These are phyloP conservation scores for Podospora fimiseda DNA, from an alignment of 495 filamentous ascomycete species.

Conservation along the genomic window DNA sequence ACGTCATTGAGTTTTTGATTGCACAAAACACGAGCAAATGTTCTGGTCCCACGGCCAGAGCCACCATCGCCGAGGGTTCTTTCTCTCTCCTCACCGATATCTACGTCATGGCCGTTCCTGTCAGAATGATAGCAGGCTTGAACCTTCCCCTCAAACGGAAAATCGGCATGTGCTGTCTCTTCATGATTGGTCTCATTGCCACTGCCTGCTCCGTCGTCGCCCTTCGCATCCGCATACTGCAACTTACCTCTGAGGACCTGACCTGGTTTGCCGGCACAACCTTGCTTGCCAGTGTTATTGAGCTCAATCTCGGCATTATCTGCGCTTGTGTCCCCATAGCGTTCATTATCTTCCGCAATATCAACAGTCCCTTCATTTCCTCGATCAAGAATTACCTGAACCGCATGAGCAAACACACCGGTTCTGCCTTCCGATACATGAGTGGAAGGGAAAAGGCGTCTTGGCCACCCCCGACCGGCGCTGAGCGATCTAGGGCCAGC, in stretches of 20 bases:
- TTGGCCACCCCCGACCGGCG: not conserved
- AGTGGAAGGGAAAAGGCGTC: not conserved
- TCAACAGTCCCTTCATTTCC: not conserved
- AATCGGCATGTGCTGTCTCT: not conserved
- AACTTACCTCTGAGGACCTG: not conserved
- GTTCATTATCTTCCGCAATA: not conserved
- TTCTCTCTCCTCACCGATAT: not conserved
- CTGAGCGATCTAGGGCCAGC: not conserved
- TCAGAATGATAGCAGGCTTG: not conserved
- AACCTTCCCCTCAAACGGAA: not conserved
- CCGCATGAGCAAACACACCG: not conserved
- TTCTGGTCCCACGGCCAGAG: not conserved
- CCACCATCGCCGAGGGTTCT: not conserved
- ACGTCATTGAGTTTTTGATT: not conserved
- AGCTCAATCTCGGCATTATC: not conserved
- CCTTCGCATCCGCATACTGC: not conserved
- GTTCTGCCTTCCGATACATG: not conserved
- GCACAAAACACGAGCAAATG: not conserved
- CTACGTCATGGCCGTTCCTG: not conserved
- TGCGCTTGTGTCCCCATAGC: not conserved
- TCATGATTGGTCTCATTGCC: not conserved
- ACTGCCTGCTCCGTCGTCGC: not conserved
- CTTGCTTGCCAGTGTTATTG: not conserved
- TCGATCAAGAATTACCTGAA: not conserved
- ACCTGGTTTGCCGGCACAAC: not conserved